These are phyloP conservation scores for Tetradesmus obliquus DNA, from an alignment of 139 green algal species.

Conservation along the genomic window DNA sequence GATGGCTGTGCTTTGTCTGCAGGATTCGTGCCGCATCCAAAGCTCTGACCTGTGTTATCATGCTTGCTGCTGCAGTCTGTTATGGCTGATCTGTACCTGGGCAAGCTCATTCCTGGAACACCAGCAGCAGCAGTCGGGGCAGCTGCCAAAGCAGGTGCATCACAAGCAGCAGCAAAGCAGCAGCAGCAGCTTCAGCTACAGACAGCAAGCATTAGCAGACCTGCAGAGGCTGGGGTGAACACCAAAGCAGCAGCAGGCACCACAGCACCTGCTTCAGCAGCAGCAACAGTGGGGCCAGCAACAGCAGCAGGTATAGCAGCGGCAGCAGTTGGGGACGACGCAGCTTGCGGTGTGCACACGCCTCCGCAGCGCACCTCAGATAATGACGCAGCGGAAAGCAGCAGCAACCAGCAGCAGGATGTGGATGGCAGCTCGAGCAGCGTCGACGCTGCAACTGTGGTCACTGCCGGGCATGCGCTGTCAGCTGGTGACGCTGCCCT, in stretches of 20 bases:
- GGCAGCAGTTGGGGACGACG: background rate
- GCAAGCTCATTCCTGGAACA: background rate
- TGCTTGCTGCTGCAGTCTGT: conserved; percentile 34
- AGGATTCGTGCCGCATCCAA: too few relatives aligned
- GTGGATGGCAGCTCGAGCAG: background rate
- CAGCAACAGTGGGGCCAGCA: background rate
- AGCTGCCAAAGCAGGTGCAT: background rate
- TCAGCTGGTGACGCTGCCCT: background rate
- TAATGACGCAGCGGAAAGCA: background rate
- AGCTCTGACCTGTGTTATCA: background rate
- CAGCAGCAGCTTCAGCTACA: conserved; percentile 23
- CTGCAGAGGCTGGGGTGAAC: background rate
- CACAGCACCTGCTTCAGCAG: background rate
- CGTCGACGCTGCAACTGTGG: background rate
- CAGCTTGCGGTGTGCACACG: background rate
- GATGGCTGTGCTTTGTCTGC: too few relatives aligned
- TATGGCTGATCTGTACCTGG: conserved; percentile 30
- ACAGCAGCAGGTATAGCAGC: background rate
- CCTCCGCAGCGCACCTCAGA: background rate
- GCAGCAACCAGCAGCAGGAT: background rate
- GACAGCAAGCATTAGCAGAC: background rate
- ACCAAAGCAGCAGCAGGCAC: background rate
- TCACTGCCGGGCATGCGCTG: background rate
- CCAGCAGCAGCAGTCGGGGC: background rate
- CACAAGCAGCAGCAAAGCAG: background rate